Evolutionary conservation across 169 alveolate species (phyloP), one percentile per base, ranked within the genome.

Genomic region (Toxoplasma gondii): DNA sequence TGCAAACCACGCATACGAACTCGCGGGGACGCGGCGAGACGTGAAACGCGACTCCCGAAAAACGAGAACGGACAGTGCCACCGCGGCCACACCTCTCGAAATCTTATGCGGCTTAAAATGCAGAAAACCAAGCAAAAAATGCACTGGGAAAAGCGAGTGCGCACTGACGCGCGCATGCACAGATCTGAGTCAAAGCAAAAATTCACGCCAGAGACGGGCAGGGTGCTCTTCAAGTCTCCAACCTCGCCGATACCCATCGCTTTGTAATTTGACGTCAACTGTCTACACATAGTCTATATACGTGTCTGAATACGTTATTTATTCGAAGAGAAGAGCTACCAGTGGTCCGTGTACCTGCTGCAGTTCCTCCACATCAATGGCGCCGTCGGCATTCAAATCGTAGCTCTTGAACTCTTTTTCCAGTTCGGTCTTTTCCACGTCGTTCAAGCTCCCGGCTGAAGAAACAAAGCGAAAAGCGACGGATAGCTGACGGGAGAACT

Each of bases 311-410:
- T n/a, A n/a, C n/a, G n/a, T n/a, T n/a, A n/a, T n/a, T n/a, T n/a
- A n/a, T n/a, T n/a, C n/a, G n/a, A n/a, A n/a, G n/a, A n/a, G n/a
- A 4, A 4, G 12, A 4, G 12, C 58, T 49, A 4, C 58, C 58
- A 4, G 58, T 49, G 22, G 12, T 7, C 4, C 58, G 22, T n/a
- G 17, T 74, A 74, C 94, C 10, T 83, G 53, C 29, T 86, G 88
- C 49, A 91, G 88, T 81, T 91, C 94, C 38, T 58, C 94, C 38
- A 43, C 94, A 53, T 91, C 94, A 36, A 91, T 91, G 22, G 38
- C 44, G 39, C 88, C 88, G 39, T 91, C 94, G 36, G 54, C 88
- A 39, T 91, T 49, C 53, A 69, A 31, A 45, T 91, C 94, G 94
- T 91, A 91, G 54, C 88, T 34, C 74, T 69, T 41, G 74, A 91